Conservation (phyloP, 805 yeast species). For the Starmerella tilneyi region DNA sequence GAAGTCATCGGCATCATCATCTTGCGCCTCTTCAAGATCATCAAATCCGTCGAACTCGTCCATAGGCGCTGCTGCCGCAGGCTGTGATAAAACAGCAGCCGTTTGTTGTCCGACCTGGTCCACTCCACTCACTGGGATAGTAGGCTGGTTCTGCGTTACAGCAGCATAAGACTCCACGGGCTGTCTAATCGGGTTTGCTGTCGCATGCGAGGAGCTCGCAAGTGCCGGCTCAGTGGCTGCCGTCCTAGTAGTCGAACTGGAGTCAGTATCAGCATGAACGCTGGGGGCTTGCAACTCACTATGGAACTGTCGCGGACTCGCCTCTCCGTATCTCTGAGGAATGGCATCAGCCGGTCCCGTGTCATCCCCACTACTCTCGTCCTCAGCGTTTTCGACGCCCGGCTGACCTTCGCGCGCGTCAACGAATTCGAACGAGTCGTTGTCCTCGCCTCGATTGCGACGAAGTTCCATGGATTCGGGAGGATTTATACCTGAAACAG, state of each 20-base stretch:
- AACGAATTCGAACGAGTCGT: slow-evolving; percentile 31
- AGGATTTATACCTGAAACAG: not conserved
- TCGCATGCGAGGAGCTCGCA: too few species aligned
- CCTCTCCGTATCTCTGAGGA: slow-evolving; percentile 14
- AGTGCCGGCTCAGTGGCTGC: too few species aligned
- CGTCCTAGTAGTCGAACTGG: too few species aligned
- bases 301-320: slow-evolving; percentile 1
- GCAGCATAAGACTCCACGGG: too few species aligned
- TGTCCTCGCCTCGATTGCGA: not conserved
- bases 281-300: not conserved
- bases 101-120: too few species aligned
- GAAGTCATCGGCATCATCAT: slow-evolving; percentile 24
- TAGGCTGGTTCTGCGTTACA: too few species aligned
- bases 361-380: slow-evolving; percentile 19
- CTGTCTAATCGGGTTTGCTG: too few species aligned
- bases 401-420: slow-evolving; percentile 27
- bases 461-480: slow-evolving; percentile 5
- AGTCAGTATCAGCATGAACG: not conserved
- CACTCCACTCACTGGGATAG: too few species aligned
- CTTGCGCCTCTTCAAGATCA: slow-evolving; percentile 36
- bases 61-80: not conserved
- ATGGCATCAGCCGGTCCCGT: slow-evolving; percentile 22
- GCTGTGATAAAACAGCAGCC: slow-evolving; percentile 9
- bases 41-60: slow-evolving; percentile 30
- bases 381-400: not conserved